Evolutionary conservation across 306 rosid genomes (phyloP).

Genomic region (Cucurbita ficifolia): DNA sequence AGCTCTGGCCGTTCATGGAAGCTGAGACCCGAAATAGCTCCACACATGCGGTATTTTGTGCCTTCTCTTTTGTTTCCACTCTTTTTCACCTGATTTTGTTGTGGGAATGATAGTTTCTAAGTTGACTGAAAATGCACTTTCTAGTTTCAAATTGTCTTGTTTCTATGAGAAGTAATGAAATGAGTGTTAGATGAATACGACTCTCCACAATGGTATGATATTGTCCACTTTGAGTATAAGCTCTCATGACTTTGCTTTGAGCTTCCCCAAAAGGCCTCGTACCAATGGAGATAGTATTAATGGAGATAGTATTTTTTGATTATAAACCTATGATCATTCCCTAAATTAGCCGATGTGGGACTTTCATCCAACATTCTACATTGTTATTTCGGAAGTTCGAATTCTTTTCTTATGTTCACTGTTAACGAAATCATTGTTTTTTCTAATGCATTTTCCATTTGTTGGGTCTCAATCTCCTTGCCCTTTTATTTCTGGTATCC

Average conservation of each 20-base stretch:
- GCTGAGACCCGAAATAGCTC: constrained; percentile 27
- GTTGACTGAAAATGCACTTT: background rate
- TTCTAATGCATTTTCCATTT: background rate
- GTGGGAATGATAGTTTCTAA: background rate
- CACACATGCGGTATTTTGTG: constrained; percentile 34
- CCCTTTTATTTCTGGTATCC: background rate
- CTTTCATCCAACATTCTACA: background rate
- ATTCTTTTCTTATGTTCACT: background rate
- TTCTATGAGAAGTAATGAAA: background rate
- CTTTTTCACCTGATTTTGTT: background rate
- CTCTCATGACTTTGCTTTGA: no score
- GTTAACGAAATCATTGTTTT: background rate
- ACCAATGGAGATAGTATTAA: no score
- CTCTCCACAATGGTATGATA: no score
- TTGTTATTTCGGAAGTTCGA: background rate
- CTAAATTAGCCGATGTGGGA: no score
- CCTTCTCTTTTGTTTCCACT: background rate
- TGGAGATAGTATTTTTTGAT: no score
- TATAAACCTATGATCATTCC: no score
- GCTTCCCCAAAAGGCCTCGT: no score
- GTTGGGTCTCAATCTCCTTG: background rate
- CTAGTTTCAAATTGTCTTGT: background rate
- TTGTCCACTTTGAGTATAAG: no score
- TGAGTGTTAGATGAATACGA: background rate
- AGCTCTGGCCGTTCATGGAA: constrained; percentile 76